Base-by-base conservation (phyloP, 78 protist genomes). In the Dictyostelium capitatum region DNA sequence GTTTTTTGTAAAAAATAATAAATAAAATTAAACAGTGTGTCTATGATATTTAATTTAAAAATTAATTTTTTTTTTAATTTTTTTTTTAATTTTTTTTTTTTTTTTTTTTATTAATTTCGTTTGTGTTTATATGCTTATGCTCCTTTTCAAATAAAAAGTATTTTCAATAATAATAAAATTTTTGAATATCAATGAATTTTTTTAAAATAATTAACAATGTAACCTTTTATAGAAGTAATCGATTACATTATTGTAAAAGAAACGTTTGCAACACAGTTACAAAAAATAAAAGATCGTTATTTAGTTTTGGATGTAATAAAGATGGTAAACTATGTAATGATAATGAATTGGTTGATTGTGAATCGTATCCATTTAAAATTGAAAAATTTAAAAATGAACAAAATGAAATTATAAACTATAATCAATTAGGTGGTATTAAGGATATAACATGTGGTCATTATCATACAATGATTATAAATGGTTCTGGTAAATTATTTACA, bases 361-460 rank as follows among this genome's bases (percentile, higher is more conserved):
- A 85, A 47, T 23, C 92, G 30, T 85, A 57, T 51, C 92, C 92
- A 15, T 19, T 12, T 0, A 32, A 43, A 15, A 59, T 85, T 7
- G 77, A 37, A 9, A 15, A 12, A 1, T 14, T n/a, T 19, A 19
- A 67, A 32, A 67, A 12, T 4, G 37, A 32, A 15, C 1, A 65
- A 6, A 15, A 67, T 67, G 17, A 67, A 32, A 32, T 25, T 14
- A 32, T 32, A 12, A 14, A 32, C 30, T 15, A 67, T 25, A 4
- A 6, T 4, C 30, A 37, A 32, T 32, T 32, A 12, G 37, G 32
- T 74, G 77, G 67, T n/a, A 48, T 73, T 4, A 67, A 75, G 19
- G n/a, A 50, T n/a, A 11, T 85, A 19, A 20, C 5, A 41, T 85
- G 92, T 85, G 92, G 92, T 37, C 72, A 85, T 37, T 85, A 85